Conservation (phyloP, 2,329 filamentous ascomycete species). For the Neobulgaria alba region DNA sequence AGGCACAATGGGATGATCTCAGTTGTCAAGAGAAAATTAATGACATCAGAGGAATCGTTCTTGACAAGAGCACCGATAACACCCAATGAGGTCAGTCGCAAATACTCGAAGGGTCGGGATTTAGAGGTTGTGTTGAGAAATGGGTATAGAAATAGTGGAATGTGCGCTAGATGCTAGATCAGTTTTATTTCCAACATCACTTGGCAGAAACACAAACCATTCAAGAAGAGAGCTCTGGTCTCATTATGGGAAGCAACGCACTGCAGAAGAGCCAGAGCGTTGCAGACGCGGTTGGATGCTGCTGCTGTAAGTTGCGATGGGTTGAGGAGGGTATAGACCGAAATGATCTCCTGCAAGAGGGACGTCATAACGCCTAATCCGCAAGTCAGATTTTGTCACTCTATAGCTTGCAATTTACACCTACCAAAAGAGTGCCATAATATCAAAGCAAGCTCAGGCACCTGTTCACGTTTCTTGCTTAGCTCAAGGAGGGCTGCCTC, state of each 20-base stretch:
- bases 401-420: constrained; percentile 26
- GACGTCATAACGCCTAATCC: constrained; percentile 89
- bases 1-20: constrained; percentile 98
- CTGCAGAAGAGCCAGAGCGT: constrained; percentile 88
- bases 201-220: too few relatives aligned
- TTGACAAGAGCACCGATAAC: constrained; percentile 97
- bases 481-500: constrained; percentile 90
- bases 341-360: constrained; percentile 95
- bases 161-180: too few relatives aligned
- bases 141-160: constrained; percentile 93
- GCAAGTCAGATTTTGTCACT: constrained; percentile 13
- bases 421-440: constrained; percentile 97
- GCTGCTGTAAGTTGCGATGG: constrained; percentile 94
- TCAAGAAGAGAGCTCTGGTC: constrained; percentile 85
- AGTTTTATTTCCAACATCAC: too few relatives aligned
- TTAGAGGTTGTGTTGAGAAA: constrained; percentile 99
- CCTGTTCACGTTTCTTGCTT: constrained; percentile 97
- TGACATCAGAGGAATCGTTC: constrained; percentile 97
- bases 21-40: constrained; percentile 96
- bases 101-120: constrained; percentile 92
- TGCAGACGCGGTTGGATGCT: constrained; percentile 96
- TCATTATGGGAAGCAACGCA: constrained; percentile 98
- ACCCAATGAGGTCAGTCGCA: constrained; percentile 88
- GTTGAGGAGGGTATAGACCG: constrained; percentile 92
- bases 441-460: constrained; percentile 90